Percentiles rank a stretch among this genome's conserved stretches.
Conservation (phyloP, 768 basidiomycete genomes). For the Imleria badia region DNA sequence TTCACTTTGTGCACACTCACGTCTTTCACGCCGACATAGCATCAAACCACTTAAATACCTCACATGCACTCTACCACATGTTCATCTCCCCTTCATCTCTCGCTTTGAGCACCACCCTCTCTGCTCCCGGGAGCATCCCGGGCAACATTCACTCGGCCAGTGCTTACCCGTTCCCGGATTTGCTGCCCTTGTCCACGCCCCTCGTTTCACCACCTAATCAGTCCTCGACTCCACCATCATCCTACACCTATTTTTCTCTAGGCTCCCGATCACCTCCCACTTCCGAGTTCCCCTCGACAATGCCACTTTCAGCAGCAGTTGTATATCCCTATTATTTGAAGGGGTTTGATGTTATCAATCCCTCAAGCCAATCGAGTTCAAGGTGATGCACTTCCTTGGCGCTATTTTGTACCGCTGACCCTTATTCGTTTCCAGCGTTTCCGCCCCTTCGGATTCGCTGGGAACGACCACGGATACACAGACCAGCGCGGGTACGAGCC, state of each 20-base stretch:
- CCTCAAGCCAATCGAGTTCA: neutral
- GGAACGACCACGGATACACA: constrained; percentile 1
- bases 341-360: neutral
- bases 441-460: neutral
- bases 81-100: constrained; percentile 22
- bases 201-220: constrained; percentile 8
- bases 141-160: constrained; percentile 6
- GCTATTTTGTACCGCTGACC: constrained; percentile 2
- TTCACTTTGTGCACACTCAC: constrained; percentile 22
- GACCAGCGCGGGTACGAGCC: constrained; percentile 22
- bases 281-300: neutral
- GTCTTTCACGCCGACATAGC: constrained; percentile 22
- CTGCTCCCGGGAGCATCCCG: constrained; percentile 7
- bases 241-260: neutral
- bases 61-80: constrained; percentile 33
- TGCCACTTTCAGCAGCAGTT: neutral
- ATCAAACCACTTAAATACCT: constrained; percentile 16
- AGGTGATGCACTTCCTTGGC: constrained; percentile 9
- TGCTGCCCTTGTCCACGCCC: constrained; percentile 21
- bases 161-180: constrained; percentile 11
- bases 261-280: neutral
- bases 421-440: neutral
- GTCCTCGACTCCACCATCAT: neutral
- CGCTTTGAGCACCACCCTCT: constrained; percentile 15
- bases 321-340: neutral